Evolutionary conservation across 202 grass and related monocot genomes (phyloP).

Genomic region (Setaria viridis): DNA sequence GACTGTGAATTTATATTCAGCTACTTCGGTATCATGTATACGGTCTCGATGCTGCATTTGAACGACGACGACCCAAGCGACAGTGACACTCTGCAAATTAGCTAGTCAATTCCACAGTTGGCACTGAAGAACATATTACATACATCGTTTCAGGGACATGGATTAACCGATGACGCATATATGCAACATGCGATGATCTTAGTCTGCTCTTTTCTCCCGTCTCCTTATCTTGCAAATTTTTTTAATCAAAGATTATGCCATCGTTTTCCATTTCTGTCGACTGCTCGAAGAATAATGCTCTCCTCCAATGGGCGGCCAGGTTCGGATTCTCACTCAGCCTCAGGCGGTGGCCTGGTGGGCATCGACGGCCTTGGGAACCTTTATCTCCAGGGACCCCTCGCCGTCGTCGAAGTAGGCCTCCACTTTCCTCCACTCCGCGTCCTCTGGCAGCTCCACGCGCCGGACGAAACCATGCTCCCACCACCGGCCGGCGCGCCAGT

Average conservation of each 20-base stretch:
- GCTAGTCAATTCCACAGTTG: conserved; percentile 6
- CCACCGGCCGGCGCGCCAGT: conserved; percentile 81
- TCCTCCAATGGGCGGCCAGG: conserved; percentile 38
- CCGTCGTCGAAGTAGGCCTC: conserved; percentile 72
- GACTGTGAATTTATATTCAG: not conserved
- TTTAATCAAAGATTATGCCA: conserved; percentile 20
- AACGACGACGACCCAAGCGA: conserved; percentile 34
- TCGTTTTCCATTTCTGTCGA: conserved; percentile 30
- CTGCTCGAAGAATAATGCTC: conserved; percentile 35
- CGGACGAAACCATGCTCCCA: conserved; percentile 95
- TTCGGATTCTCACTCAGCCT: conserved; percentile 32
- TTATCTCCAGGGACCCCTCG: conserved; percentile 71
- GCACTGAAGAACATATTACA: conserved; percentile 34
- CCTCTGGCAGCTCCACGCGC: conserved; percentile 80
- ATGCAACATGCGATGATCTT: conserved; percentile 12
- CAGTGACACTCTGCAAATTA: conserved; percentile 26
- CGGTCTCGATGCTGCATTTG: conserved; percentile 20
- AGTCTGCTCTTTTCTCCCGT: not conserved
- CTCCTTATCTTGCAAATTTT: conserved; percentile 44
- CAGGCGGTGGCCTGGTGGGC: conserved; percentile 46
- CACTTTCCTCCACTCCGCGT: conserved; percentile 69
- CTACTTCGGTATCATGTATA: conserved; percentile 21
- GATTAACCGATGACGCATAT: not conserved
- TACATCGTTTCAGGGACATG: not conserved
- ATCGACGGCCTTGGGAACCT: conserved; percentile 63